These are phyloP conservation scores for Hepatocystis sp. DNA, from an alignment of 169 alveolate species.

Conservation along the genomic window DNA sequence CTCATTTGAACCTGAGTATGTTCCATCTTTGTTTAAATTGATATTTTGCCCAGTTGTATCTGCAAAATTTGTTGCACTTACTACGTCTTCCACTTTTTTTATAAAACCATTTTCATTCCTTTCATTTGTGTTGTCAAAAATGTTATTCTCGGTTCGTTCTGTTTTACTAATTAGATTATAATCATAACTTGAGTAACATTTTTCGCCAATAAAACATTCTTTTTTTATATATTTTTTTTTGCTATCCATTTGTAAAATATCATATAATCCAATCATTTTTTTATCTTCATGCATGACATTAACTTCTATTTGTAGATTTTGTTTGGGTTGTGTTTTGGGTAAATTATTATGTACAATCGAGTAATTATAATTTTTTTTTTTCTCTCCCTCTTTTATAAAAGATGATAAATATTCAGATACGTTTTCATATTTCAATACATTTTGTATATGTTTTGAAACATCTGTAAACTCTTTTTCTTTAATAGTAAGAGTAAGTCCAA, in stretches of 20 bases:
- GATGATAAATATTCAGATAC: not conserved
- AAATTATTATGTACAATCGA: no score
- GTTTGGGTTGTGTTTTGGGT: not conserved
- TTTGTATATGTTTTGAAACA: slow-evolving; percentile 31
- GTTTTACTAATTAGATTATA: no score
- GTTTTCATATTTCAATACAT: slow-evolving; percentile 37
- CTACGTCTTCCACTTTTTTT: no score
- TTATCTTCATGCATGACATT: not conserved
- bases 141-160: not conserved
- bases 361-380: no score
- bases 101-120: not conserved
- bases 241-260: no score
- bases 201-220: not conserved
- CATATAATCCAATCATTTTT: no score
- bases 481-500: slow-evolving; percentile 35
- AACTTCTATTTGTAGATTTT: not conserved
- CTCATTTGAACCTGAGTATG: no score
- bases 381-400: not conserved
- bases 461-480: slow-evolving; percentile 67
- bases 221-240: no score
- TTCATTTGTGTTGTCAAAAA: no score
- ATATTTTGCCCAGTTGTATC: no score
- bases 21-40: no score
- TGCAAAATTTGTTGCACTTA: no score
- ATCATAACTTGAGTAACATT: not conserved